phyloP scores from a whole-genome alignment of 345 rosid species.

The Reutealis trisperma region DNA sequence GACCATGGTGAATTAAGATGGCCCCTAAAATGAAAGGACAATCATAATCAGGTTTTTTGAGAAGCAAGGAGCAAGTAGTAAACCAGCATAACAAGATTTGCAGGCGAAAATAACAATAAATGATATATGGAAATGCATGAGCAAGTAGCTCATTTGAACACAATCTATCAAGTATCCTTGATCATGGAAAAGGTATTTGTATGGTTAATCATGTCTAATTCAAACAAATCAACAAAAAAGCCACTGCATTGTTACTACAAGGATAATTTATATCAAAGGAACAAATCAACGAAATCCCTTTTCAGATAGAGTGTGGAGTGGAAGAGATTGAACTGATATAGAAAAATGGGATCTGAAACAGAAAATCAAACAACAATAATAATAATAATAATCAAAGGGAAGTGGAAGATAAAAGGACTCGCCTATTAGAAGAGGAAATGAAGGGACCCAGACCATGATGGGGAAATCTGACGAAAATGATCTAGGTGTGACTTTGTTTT shows the following conservation, averaged over 20 bases:
- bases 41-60: not conserved
- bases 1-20: slow-evolving; percentile 90
- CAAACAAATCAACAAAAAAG: not conserved
- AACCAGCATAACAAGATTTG: slow-evolving; percentile 16
- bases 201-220: not conserved
- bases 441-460: slow-evolving; percentile 58
- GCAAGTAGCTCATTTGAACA: not conserved
- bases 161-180: no score
- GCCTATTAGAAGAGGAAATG: slow-evolving; percentile 79
- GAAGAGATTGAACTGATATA: not conserved
- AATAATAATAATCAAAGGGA: not conserved
- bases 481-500: slow-evolving; percentile 64
- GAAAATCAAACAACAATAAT: not conserved
- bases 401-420: slow-evolving; percentile 30
- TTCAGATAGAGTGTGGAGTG: no score
- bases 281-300: not conserved
- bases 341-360: slow-evolving; percentile 25
- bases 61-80: not conserved
- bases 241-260: not conserved
- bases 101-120: not conserved
- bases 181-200: not conserved
- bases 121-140: not conserved
- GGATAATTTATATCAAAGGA: not conserved
- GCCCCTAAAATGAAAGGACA: slow-evolving; percentile 45
- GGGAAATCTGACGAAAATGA: slow-evolving; percentile 62